Percentiles rank a stretch among this genome's conserved stretches.
Conservation (phyloP, 495 filamentous ascomycete genomes). For the Aspergillus taichungensis region DNA sequence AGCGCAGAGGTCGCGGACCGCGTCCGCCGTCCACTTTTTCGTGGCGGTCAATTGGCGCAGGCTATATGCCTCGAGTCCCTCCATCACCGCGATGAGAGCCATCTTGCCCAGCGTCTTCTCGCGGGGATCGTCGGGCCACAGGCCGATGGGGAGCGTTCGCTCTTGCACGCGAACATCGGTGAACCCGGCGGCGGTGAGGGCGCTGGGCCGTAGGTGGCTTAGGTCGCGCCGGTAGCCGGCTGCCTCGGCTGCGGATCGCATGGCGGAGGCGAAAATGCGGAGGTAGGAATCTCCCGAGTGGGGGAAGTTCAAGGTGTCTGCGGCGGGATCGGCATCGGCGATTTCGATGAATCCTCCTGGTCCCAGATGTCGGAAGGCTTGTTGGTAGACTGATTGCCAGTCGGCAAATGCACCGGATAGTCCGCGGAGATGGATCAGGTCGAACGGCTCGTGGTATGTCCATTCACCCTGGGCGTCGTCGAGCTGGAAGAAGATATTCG, state of each 20-base stretch:
- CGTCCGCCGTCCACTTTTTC: conserved; percentile 46
- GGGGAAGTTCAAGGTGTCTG: conserved; percentile 18
- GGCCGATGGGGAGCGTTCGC: conserved; percentile 51
- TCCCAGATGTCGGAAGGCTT: conserved; percentile 50
- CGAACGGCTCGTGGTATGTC: conserved; percentile 50
- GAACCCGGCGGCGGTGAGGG: conserved; percentile 51
- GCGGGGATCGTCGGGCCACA: conserved; percentile 43
- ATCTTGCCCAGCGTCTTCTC: conserved; percentile 55
- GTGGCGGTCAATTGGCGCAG: conserved; percentile 53
- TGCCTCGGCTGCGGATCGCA: conserved; percentile 26
- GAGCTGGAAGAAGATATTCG: conserved; percentile 63
- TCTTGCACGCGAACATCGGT: conserved; percentile 47
- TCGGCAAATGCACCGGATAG: conserved; percentile 55
- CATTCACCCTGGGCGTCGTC: conserved; percentile 54
- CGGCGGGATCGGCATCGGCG: conserved; percentile 30
- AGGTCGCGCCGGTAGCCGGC: conserved; percentile 35
- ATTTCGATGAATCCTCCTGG: conserved; percentile 60
- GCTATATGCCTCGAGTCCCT: conserved; percentile 54
- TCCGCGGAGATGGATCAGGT: conserved; percentile 57
- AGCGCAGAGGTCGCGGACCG: conserved; percentile 47
- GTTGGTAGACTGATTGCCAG: conserved; percentile 52
- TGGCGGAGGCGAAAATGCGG: conserved; percentile 26
- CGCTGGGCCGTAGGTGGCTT: conserved; percentile 43
- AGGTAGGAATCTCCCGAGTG: conserved; percentile 24
- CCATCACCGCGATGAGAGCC: conserved; percentile 54